phyloP scores from a whole-genome alignment of 768 basidiomycete genomes.

The Trametes villosa region DNA sequence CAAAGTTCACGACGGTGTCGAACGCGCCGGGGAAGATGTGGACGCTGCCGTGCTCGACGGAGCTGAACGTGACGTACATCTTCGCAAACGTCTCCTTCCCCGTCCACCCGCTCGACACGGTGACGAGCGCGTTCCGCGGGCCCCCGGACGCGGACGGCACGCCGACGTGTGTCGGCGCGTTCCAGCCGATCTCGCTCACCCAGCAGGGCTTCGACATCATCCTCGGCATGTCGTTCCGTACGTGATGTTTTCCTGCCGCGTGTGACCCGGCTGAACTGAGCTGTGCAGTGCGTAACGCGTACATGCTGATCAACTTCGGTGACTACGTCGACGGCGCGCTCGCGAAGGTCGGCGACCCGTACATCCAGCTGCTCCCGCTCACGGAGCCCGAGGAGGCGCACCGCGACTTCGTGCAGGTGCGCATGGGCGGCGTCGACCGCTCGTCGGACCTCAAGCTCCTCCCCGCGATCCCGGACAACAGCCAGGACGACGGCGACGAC shows the following conservation, averaged over 20 bases:
- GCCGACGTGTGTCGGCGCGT: conserved; percentile 38
- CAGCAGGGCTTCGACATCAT: conserved; percentile 37
- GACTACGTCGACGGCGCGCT: conserved; percentile 39
- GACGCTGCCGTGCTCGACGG: conserved; percentile 37
- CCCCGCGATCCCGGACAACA: conserved; percentile 29
- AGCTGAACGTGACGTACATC: conserved; percentile 38
- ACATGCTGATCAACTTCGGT: conserved; percentile 42
- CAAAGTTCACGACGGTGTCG: conserved; percentile 27
- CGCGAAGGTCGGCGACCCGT: conserved; percentile 36
- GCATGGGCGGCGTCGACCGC: conserved; percentile 37
- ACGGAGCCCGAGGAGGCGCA: conserved; percentile 35
- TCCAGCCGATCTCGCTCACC: conserved; percentile 37
- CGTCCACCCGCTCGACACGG: conserved; percentile 41
- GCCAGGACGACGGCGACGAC: conserved; percentile 21
- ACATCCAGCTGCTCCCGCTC: conserved; percentile 38
- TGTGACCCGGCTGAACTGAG: not conserved
- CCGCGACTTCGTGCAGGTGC: conserved; percentile 37
- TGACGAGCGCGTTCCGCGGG: conserved; percentile 23
- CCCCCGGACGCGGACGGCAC: conserved; percentile 33
- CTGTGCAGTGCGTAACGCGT: conserved; percentile 41
- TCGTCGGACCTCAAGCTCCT: conserved; percentile 33
- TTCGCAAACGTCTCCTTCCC: conserved; percentile 35
- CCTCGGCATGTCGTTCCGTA: conserved; percentile 44
- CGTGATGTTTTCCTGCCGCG: conserved; percentile 15
- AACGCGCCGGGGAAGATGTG: conserved; percentile 31